phyloP scores from a whole-genome alignment of 106 monocot genomes.

The Hemerocallis citrina region DNA sequence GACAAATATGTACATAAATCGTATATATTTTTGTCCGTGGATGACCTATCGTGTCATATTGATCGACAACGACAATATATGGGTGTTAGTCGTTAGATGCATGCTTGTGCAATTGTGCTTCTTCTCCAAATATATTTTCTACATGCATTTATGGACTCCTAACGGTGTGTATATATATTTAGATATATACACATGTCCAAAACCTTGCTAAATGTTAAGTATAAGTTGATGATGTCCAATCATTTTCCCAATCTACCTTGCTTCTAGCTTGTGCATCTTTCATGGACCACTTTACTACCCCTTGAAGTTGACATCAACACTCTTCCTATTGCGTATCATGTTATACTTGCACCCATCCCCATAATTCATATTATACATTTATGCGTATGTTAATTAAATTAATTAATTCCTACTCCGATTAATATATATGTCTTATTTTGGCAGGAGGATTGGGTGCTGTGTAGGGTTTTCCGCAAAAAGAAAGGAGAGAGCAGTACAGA shows the following conservation, averaged over 20 bases:
- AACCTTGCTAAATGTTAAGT: not conserved
- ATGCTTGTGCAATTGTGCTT: not conserved
- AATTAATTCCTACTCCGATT: too few relatives aligned
- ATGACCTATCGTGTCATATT: not conserved
- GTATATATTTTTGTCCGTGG: not conserved
- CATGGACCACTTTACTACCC: constrained; percentile 2
- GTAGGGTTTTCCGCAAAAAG: constrained; percentile 44
- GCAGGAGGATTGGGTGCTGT: constrained; percentile 64
- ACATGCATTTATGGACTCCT: too few relatives aligned
- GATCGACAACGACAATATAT: not conserved
- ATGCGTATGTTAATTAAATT: too few relatives aligned
- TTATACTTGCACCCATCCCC: constrained; percentile 2
- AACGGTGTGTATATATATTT: too few relatives aligned
- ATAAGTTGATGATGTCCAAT: not conserved
- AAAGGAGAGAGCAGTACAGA: constrained; percentile 11
- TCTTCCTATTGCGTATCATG: not conserved
- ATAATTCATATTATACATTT: too few relatives aligned
- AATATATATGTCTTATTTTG: too few relatives aligned
- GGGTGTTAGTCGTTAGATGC: not conserved
- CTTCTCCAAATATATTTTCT: not conserved
- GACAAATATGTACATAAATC: not conserved
- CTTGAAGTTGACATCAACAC: not conserved
- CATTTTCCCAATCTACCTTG: not conserved
- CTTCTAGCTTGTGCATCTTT: not conserved
- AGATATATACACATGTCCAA: not conserved